These are phyloP conservation scores for Aspergillus sp. DNA, from an alignment of 2,329 filamentous ascomycete species.

Conservation along the genomic window DNA sequence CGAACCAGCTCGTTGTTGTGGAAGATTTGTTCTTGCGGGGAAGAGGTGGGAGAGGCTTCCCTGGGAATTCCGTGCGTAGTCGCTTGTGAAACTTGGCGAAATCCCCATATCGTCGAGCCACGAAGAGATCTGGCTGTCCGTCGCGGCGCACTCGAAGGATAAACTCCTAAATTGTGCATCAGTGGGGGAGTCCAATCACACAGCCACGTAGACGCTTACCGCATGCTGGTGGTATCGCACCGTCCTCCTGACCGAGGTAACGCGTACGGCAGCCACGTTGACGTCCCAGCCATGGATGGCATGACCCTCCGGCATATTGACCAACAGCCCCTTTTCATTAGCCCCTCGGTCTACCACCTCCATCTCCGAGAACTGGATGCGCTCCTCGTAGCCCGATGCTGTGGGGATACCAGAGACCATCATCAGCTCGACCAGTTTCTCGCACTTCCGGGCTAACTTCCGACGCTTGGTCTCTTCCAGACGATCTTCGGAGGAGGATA, in stretches of 20 bases:
- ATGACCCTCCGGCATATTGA: slow-evolving; percentile 86
- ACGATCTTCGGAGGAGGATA: slow-evolving; percentile 93
- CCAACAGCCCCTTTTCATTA: slow-evolving; percentile 83
- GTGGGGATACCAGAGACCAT: slow-evolving; percentile 98
- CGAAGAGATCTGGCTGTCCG: slow-evolving; percentile 72
- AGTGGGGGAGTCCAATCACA: background rate
- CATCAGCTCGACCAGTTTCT: slow-evolving; percentile 97
- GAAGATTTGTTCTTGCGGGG: slow-evolving; percentile 91
- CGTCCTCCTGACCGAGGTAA: slow-evolving; percentile 78
- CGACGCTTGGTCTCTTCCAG: slow-evolving; percentile 93
- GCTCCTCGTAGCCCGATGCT: slow-evolving; percentile 94
- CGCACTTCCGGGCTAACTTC: slow-evolving; percentile 88
- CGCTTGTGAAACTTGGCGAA: slow-evolving; percentile 78
- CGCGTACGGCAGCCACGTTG: slow-evolving; percentile 86
- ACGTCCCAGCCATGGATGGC: slow-evolving; percentile 96
- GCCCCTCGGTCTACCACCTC: slow-evolving; percentile 93
- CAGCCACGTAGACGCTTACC: slow-evolving; percentile 51
- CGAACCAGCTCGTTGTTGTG: slow-evolving; percentile 62
- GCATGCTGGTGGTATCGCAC: slow-evolving; percentile 90
- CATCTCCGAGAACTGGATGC: slow-evolving; percentile 94
- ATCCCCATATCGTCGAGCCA: slow-evolving; percentile 85
- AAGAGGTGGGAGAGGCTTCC: slow-evolving; percentile 81
- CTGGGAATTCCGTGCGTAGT: slow-evolving; percentile 81
- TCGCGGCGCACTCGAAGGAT: slow-evolving; percentile 80
- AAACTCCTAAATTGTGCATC: slow-evolving; percentile 67